phyloP scores from a whole-genome alignment of 371 early-diverging fungal genomes.

The Saksenaea vasiformis region DNA sequence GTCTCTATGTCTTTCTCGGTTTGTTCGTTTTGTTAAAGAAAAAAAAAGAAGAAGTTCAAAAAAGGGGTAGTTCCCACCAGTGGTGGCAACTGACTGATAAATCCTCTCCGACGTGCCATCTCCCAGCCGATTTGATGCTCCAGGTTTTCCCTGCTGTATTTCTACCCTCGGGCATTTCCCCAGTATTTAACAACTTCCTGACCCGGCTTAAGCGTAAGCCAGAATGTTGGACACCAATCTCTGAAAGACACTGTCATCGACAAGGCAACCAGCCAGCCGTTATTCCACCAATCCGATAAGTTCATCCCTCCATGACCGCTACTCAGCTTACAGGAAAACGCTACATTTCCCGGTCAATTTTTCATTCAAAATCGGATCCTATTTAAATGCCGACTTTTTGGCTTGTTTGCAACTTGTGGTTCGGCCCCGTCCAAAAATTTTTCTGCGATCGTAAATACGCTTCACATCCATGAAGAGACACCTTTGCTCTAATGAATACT shows the following conservation, averaged over 20 bases:
- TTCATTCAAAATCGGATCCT: neutral
- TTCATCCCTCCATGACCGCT: constrained; percentile 53
- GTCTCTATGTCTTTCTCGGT: too few relatives aligned
- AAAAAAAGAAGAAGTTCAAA: constrained; percentile 14
- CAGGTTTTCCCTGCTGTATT: constrained; percentile 67
- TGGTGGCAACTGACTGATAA: constrained; percentile 38
- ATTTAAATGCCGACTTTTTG: neutral
- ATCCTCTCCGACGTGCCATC: constrained; percentile 58
- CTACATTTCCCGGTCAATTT: constrained; percentile 39
- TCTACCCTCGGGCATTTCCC: constrained; percentile 61
- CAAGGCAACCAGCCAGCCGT: constrained; percentile 41
- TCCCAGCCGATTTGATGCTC: constrained; percentile 58
- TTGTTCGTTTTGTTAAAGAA: too few relatives aligned
- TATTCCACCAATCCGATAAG: constrained; percentile 39
- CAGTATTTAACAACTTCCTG: constrained; percentile 59
- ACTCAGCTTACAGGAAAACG: constrained; percentile 50
- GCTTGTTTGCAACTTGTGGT: neutral
- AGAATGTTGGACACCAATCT: constrained; percentile 57
- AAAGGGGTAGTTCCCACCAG: constrained; percentile 49
- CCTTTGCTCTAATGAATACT: too few relatives aligned
- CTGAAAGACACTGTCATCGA: constrained; percentile 55
- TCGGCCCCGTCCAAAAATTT: neutral
- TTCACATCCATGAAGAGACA: neutral
- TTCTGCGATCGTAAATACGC: neutral
- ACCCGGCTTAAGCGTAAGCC: constrained; percentile 37